These are phyloP conservation scores for Chaetothyriales sp. DNA, from an alignment of 2,329 filamentous ascomycete genomes.

Conservation along the genomic window DNA sequence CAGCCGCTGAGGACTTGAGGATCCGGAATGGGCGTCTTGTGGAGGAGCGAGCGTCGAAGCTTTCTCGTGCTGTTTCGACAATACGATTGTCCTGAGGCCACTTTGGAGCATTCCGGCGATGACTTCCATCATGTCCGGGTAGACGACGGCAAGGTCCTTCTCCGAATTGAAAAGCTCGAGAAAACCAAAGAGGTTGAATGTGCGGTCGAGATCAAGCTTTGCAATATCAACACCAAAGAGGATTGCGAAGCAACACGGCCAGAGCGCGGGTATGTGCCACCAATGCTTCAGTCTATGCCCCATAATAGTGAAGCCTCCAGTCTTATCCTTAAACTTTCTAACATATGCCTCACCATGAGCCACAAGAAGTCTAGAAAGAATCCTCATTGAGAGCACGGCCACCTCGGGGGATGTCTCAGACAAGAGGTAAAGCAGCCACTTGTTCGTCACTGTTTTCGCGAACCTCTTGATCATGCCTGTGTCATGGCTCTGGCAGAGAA, in stretches of 20 bases:
- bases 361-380: constrained; percentile 70
- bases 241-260: constrained; percentile 78
- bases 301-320: constrained; percentile 77
- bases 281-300: constrained; percentile 66
- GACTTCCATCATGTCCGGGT: constrained; percentile 64
- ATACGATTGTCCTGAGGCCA: constrained; percentile 55
- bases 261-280: constrained; percentile 74
- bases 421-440: constrained; percentile 87
- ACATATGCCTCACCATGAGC: constrained; percentile 68
- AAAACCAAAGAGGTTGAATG: constrained; percentile 60
- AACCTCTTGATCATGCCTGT: constrained; percentile 64
- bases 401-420: constrained; percentile 75
- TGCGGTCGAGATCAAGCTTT: constrained; percentile 54
- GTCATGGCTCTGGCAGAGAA: constrained; percentile 61
- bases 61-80: constrained; percentile 37
- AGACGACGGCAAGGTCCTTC: constrained; percentile 46
- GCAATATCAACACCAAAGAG: constrained; percentile 73
- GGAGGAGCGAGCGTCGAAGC: constrained; percentile 8
- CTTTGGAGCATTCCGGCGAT: constrained; percentile 78
- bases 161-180: constrained; percentile 52
- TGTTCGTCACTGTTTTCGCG: constrained; percentile 85
- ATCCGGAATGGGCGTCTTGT: constrained; percentile 29
- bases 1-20: constrained; percentile 18
- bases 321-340: constrained; percentile 71
- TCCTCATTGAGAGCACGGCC: constrained; percentile 64